A percentile compares a stretch with the other conserved stretches of the same genome.
phyloP scores from a whole-genome alignment of 768 basidiomycete genomes.

The Agaricus sinodeliciosus region DNA sequence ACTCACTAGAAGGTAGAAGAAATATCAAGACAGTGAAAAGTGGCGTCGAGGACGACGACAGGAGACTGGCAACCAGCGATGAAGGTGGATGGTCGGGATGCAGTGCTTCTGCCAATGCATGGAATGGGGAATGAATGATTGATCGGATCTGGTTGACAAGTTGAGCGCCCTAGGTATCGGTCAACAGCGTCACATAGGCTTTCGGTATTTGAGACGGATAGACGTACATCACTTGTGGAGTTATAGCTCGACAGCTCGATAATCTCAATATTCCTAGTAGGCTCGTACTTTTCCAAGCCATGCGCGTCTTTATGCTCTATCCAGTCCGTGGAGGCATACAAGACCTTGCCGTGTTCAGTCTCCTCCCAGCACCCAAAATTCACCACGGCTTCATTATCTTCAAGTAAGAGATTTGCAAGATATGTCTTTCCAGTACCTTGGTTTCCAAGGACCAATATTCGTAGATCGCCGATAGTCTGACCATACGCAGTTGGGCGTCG shows the following conservation, averaged over 20 bases:
- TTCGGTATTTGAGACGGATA: slow-evolving; percentile 1
- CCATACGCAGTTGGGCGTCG: slow-evolving; percentile 60
- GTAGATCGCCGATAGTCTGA: slow-evolving; percentile 57
- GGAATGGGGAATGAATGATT: slow-evolving; percentile 52
- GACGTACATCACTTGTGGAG: slow-evolving; percentile 38
- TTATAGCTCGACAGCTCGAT: slow-evolving; percentile 42
- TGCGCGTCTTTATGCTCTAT: slow-evolving; percentile 58
- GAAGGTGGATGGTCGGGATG: slow-evolving; percentile 49
- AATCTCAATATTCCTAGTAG: slow-evolving; percentile 59
- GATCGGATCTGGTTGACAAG: slow-evolving; percentile 26
- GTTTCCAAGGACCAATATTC: slow-evolving; percentile 47
- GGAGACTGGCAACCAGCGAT: slow-evolving; percentile 39
- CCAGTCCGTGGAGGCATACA: slow-evolving; percentile 68
- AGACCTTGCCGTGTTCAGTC: slow-evolving; percentile 25
- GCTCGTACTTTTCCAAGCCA: slow-evolving; percentile 61
- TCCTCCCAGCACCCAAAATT: slow-evolving; percentile 57
- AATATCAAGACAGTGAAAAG: slow-evolving; percentile 57
- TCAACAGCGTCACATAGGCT: background rate
- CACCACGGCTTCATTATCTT: slow-evolving; percentile 64
- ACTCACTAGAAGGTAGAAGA: slow-evolving; percentile 42
- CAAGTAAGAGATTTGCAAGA: slow-evolving; percentile 42
- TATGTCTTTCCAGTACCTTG: slow-evolving; percentile 38
- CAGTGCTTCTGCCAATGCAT: slow-evolving; percentile 43
- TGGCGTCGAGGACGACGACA: slow-evolving; percentile 52
- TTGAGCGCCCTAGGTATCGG: slow-evolving; percentile 23